Percentiles rank a stretch among this genome's conserved stretches.
phyloP scores from a whole-genome alignment of 176 grass and related monocot genomes.

The Juncus effusus region DNA sequence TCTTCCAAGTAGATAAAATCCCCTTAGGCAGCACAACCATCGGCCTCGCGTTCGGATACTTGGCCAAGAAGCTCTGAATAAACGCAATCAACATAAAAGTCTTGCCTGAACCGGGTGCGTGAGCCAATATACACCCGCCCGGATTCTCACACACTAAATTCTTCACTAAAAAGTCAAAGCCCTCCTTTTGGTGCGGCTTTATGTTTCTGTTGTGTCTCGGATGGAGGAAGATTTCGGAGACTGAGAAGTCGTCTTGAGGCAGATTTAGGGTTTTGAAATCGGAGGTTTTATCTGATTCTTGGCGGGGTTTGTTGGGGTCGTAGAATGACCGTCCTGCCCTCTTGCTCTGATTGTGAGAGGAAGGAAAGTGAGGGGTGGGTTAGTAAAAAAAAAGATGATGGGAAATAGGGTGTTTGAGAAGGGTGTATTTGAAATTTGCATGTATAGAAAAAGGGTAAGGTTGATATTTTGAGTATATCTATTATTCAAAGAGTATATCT shows the following conservation, averaged over 20 bases:
- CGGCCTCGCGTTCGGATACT: constrained; percentile 70
- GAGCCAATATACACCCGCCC: constrained; percentile 92
- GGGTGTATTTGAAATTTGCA: too few relatives aligned
- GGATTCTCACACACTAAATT: constrained; percentile 74
- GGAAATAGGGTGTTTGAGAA: too few relatives aligned
- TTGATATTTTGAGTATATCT: too few relatives aligned
- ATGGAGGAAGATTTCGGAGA: constrained; percentile 70
- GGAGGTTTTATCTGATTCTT: constrained; percentile 43
- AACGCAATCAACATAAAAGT: constrained; percentile 98
- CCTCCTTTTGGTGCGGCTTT: constrained; percentile 82
- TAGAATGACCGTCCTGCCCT: constrained; percentile 44
- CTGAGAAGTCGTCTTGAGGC: constrained; percentile 60
- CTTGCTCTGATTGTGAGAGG: constrained; percentile 47
- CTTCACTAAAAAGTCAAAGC: constrained; percentile 89
- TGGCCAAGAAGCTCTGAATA: constrained; percentile 97
- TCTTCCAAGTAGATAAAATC: constrained; percentile 87
- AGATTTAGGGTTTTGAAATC: constrained; percentile 42
- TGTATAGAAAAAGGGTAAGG: too few relatives aligned
- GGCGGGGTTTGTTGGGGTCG: constrained; percentile 29
- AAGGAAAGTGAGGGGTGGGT: constrained; percentile 1
- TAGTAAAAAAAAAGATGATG: too few relatives aligned
- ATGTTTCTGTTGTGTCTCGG: constrained; percentile 80
- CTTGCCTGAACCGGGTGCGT: constrained; percentile 93
- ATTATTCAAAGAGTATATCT: not conserved
- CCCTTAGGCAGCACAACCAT: constrained; percentile 90